These are phyloP conservation scores for Physcomitrium patens DNA, from an alignment of 225 moss, liverwort and hornwort species.

Conservation along the genomic window DNA sequence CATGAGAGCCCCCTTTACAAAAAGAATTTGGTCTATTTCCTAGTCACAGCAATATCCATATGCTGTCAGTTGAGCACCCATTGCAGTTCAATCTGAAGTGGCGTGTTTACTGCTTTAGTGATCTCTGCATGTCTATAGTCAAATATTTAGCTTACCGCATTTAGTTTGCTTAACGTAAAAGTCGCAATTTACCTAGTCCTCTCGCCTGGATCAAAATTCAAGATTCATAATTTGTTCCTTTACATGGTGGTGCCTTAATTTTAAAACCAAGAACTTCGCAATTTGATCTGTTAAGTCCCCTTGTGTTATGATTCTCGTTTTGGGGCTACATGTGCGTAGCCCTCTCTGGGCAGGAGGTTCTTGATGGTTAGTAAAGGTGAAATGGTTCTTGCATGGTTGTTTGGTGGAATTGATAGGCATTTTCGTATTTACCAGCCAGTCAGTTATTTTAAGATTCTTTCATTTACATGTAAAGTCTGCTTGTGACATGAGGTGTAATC, in stretches of 20 bases:
- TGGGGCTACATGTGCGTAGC: neutral
- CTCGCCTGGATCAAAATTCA: neutral
- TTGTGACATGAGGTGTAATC: neutral
- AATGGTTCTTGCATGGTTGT: neutral
- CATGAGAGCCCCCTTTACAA: neutral
- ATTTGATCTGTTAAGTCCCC: neutral
- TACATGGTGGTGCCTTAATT: neutral
- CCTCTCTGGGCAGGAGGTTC: neutral
- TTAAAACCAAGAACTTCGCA: too few relatives aligned
- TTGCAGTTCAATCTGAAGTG: constrained; percentile 12
- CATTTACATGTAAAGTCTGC: neutral
- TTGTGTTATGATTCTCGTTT: neutral
- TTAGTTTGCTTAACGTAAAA: neutral
- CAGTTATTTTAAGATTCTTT: neutral
- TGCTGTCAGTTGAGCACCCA: neutral
- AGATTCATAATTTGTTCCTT: neutral
- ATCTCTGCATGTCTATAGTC: neutral
- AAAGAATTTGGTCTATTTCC: neutral
- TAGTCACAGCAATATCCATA: neutral
- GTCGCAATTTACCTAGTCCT: neutral
- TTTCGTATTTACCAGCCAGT: neutral
- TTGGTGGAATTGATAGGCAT: neutral
- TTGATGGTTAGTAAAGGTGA: neutral
- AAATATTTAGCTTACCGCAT: neutral
- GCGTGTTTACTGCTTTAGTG: neutral